A percentile compares a stretch with the other conserved stretches of the same genome.
Conservation (phyloP, 78 protist species). For the Dictyostelium purpureum region DNA sequence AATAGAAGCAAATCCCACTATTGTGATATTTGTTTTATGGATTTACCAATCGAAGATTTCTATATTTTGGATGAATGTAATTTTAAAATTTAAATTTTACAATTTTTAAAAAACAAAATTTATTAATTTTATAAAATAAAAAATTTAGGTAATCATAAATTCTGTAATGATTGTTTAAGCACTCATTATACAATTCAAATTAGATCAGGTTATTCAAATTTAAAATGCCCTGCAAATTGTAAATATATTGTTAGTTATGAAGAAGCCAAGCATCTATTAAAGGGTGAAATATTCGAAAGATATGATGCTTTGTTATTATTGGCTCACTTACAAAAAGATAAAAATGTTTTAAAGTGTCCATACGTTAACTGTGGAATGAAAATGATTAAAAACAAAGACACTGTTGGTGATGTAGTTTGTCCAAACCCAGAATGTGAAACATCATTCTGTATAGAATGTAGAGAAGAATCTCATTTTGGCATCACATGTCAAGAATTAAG, state of each 20-base stretch:
- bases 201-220: background rate
- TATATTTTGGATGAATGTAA: constrained; percentile 71
- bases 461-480: constrained; percentile 3
- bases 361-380: background rate
- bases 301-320: constrained; percentile 8
- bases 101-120: no score
- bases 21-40: constrained; percentile 47
- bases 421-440: background rate
- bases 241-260: background rate
- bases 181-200: constrained; percentile 2
- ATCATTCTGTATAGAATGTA: constrained; percentile 29
- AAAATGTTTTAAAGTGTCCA: constrained; percentile 30
- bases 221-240: constrained; percentile 54
- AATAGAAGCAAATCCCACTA: background rate
- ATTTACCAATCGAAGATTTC: constrained; percentile 23
- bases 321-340: background rate
- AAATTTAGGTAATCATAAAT: constrained; percentile 63
- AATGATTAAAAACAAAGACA: background rate
- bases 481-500: constrained; percentile 1
- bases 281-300: background rate
- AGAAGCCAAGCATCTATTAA: constrained; percentile 37
- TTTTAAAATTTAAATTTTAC: no score
- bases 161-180: constrained; percentile 17
- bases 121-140: no score
- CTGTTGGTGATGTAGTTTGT: background rate